phyloP scores from a whole-genome alignment of 352 stramenopile genomes.

The Blastocystis sp. region DNA sequence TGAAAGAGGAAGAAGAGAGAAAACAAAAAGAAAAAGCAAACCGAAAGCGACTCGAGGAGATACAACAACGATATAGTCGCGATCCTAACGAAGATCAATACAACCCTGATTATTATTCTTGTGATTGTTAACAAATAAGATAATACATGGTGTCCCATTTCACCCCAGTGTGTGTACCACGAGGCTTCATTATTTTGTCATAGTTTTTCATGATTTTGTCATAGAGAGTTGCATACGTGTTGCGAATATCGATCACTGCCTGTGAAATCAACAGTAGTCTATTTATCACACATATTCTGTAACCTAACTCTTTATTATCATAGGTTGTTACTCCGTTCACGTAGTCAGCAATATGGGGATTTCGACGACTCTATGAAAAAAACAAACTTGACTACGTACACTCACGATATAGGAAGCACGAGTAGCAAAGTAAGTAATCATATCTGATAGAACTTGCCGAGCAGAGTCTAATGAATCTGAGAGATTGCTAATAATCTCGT shows the following conservation, averaged over 20 bases:
- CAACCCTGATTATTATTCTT: conserved; percentile 36
- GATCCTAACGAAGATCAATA: conserved; percentile 15
- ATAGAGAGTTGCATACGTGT: conserved; percentile 43
- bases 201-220: conserved; percentile 61
- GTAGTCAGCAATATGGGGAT: conserved; percentile 38
- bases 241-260: conserved; percentile 49
- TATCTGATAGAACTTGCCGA: conserved; percentile 16
- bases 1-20: not conserved
- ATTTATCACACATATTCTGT: not conserved
- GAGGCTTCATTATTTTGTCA: conserved; percentile 56
- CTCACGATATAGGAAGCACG: conserved; percentile 11
- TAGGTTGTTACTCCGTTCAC: not conserved
- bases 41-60: conserved; percentile 11
- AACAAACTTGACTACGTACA: not conserved
- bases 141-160: conserved; percentile 59
- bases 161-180: not conserved
- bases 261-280: conserved; percentile 52
- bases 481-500: conserved; percentile 49
- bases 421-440: conserved; percentile 48
- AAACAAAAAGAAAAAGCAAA: conserved; percentile 12
- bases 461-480: conserved; percentile 1
- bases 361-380: conserved; percentile 23
- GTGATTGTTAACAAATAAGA: conserved; percentile 47
- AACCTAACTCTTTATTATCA: conserved; percentile 36
- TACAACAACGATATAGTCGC: not conserved